Percentiles rank a stretch among this genome's conserved stretches.
Conservation (phyloP, 805 yeast genomes). For the Sugiyamaella floridensis region DNA sequence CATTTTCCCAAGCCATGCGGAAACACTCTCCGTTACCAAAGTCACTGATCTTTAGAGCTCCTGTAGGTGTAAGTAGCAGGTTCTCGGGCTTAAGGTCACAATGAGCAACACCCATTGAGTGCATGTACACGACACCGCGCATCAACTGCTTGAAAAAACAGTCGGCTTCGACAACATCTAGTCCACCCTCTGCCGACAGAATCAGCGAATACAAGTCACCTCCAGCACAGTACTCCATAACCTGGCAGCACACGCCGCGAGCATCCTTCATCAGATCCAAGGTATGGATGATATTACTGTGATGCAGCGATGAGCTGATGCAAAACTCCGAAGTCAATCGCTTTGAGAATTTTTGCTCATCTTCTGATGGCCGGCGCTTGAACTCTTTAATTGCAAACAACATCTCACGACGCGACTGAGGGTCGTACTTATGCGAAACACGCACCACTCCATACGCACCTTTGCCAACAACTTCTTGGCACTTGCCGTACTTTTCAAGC, state of each 20-base stretch:
- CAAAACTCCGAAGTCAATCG: constrained; percentile 88
- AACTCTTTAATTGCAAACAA: constrained; percentile 74
- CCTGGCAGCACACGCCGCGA: constrained; percentile 69
- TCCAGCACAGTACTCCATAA: constrained; percentile 93
- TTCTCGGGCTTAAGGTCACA: constrained; percentile 91
- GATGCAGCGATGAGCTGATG: constrained; percentile 70
- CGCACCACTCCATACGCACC: constrained; percentile 95
- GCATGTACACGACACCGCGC: constrained; percentile 78
- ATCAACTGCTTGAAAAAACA: constrained; percentile 84
- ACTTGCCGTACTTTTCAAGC: constrained; percentile 84
- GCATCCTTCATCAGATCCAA: constrained; percentile 74
- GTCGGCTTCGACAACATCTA: constrained; percentile 67
- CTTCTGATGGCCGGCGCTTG: constrained; percentile 53
- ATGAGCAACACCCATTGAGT: constrained; percentile 87
- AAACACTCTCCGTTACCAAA: constrained; percentile 91
- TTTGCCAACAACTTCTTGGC: constrained; percentile 90
- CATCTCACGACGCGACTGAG: constrained; percentile 35
- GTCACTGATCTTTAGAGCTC: constrained; percentile 67
- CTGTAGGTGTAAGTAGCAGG: constrained; percentile 58
- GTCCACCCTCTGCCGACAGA: constrained; percentile 39
- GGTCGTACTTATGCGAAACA: constrained; percentile 58
- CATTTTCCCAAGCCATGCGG: constrained; percentile 81
- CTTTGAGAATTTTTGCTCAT: constrained; percentile 50
- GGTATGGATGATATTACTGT: constrained; percentile 67
- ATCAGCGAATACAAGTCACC: constrained; percentile 68